phyloP scores from a whole-genome alignment of 257 asterid species.

The Solanum bulbocastanum region DNA sequence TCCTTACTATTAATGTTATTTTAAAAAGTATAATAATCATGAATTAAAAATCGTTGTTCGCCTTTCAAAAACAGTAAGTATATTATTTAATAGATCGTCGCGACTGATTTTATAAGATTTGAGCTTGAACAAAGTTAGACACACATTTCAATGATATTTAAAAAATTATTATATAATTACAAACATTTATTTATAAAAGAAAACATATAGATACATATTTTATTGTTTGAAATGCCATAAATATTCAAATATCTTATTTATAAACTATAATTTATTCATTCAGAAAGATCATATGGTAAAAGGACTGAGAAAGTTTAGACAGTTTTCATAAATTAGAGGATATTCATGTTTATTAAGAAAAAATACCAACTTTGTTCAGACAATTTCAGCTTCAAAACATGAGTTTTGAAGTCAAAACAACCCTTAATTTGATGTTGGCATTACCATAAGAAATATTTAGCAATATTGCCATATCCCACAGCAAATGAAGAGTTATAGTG shows the following conservation, averaged over 20 bases:
- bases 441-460: neutral
- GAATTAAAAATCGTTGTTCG: no score
- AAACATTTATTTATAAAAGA: no score
- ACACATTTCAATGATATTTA: neutral
- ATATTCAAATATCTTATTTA: neutral
- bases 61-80: no score
- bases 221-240: no score
- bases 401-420: neutral
- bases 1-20: no score
- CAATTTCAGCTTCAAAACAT: neutral
- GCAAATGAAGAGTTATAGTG: neutral
- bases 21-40: no score
- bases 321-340: neutral
- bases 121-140: neutral
- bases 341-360: neutral
- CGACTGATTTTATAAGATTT: neutral
- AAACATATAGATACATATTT: no score
- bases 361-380: neutral
- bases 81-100: no score
- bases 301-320: no score
- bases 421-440: neutral
- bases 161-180: no score
- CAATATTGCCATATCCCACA: neutral
- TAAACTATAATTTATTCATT: no score
- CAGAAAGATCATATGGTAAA: no score